A percentile compares a stretch with the other conserved stretches of the same genome.
These are phyloP conservation scores for Dendrobium chrysotoxum DNA, from an alignment of 106 monocot genomes.

Conservation along the genomic window DNA sequence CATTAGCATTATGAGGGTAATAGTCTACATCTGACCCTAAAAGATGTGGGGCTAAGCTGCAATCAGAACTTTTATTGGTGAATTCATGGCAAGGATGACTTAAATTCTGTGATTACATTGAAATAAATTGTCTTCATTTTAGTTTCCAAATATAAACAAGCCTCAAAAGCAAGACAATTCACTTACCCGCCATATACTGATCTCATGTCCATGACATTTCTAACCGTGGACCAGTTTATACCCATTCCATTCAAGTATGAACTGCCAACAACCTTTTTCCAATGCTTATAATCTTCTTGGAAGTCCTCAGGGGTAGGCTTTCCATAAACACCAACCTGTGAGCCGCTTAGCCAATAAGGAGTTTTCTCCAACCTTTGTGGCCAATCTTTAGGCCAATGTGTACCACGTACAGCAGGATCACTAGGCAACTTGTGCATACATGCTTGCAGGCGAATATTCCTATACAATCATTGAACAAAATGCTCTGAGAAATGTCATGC, in stretches of 20 bases:
- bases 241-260: constrained; percentile 71
- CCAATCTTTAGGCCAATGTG: constrained; percentile 79
- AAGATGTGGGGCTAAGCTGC: no score
- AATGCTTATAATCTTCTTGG: constrained; percentile 59
- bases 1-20: no score
- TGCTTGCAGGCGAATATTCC: constrained; percentile 71
- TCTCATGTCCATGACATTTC: constrained; percentile 98
- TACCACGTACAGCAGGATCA: constrained; percentile 43
- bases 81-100: background rate
- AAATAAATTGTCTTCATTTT: background rate
- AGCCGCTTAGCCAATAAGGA: constrained; percentile 72
- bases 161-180: background rate
- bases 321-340: constrained; percentile 80
- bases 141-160: background rate
- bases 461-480: constrained; percentile 1
- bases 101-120: background rate
- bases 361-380: constrained; percentile 55
- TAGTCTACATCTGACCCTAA: no score
- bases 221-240: constrained; percentile 73
- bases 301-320: constrained; percentile 75
- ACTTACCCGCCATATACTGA: constrained; percentile 87
- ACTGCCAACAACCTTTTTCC: constrained; percentile 65
- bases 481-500: background rate
- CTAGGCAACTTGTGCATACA: constrained; percentile 72
- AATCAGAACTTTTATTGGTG: no score